phyloP scores from a whole-genome alignment of 2,329 filamentous ascomycete species.

The Ceratocystis alfenasii region DNA sequence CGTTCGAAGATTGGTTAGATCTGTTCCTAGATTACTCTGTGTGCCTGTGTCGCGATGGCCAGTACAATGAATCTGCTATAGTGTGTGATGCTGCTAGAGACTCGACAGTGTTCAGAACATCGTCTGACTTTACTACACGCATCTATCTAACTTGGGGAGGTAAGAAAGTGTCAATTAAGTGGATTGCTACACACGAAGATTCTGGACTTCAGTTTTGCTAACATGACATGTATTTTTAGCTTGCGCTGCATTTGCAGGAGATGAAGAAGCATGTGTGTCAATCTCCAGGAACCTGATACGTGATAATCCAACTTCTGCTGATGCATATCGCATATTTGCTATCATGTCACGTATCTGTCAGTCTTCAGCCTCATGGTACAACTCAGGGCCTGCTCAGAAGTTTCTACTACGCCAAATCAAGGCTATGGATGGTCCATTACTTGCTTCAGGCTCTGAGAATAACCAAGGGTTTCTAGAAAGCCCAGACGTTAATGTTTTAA shows the following conservation, averaged over 20 bases:
- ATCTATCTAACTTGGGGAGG: slow-evolving; percentile 68
- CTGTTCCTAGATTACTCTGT: slow-evolving; percentile 82
- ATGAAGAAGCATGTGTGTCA: slow-evolving; percentile 61
- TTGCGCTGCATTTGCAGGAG: slow-evolving; percentile 69
- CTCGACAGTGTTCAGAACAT: slow-evolving; percentile 70
- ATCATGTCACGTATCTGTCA: slow-evolving; percentile 66
- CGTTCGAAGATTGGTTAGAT: slow-evolving; percentile 77
- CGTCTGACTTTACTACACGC: slow-evolving; percentile 52
- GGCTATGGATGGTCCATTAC: slow-evolving; percentile 57
- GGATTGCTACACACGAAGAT: not conserved
- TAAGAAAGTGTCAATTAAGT: slow-evolving; percentile 32
- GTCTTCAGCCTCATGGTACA: slow-evolving; percentile 62
- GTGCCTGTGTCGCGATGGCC: slow-evolving; percentile 54
- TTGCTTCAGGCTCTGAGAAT: slow-evolving; percentile 25
- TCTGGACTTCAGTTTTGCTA: slow-evolving; percentile 1
- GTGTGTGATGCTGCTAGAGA: slow-evolving; percentile 66
- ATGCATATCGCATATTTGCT: slow-evolving; percentile 73
- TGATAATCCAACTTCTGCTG: slow-evolving; percentile 64
- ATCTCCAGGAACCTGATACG: slow-evolving; percentile 76
- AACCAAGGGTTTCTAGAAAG: slow-evolving; percentile 26
- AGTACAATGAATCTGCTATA: slow-evolving; percentile 62
- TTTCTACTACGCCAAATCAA: slow-evolving; percentile 87
- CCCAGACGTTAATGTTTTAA: slow-evolving; percentile 69
- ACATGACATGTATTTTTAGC: slow-evolving; percentile 34
- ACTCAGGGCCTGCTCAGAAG: slow-evolving; percentile 73